These are phyloP conservation scores for Penicillium janthinellum DNA, from an alignment of 2,329 filamentous ascomycete species.

Conservation along the genomic window DNA sequence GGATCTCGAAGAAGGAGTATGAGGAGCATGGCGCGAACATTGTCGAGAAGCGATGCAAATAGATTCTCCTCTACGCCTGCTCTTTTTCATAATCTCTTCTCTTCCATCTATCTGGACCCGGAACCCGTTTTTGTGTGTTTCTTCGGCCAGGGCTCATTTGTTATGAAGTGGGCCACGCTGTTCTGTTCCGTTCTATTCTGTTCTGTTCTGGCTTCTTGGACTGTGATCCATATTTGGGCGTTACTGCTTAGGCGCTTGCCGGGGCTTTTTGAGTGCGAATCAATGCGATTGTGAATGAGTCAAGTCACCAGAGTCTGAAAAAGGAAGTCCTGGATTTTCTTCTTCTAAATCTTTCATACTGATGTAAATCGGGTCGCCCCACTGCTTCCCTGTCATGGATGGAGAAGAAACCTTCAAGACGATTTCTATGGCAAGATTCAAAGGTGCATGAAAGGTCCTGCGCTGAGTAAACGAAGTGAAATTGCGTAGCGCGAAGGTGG, in stretches of 20 bases:
- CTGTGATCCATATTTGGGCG: constrained; percentile 9
- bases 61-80: not conserved
- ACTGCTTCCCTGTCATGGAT: not conserved
- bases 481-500: not conserved
- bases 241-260: constrained; percentile 21
- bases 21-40: constrained; percentile 90
- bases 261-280: constrained; percentile 12
- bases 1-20: constrained; percentile 97
- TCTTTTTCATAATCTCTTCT: not conserved
- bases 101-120: not conserved
- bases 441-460: too few species aligned
- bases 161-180: constrained; percentile 17
- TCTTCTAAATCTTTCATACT: not conserved
- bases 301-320: constrained; percentile 17
- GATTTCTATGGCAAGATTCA: too few species aligned
- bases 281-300: constrained; percentile 11
- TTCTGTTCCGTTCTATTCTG: not conserved
- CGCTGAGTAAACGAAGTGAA: not conserved
- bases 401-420: too few species aligned
- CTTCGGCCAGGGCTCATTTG: constrained; percentile 15
- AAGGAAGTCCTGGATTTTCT: constrained; percentile 18
- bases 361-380: too few species aligned
- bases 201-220: not conserved
- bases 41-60: constrained; percentile 97
- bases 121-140: not conserved